phyloP scores from a whole-genome alignment of 441 rosid species.

The Gossypium gossypioides region DNA sequence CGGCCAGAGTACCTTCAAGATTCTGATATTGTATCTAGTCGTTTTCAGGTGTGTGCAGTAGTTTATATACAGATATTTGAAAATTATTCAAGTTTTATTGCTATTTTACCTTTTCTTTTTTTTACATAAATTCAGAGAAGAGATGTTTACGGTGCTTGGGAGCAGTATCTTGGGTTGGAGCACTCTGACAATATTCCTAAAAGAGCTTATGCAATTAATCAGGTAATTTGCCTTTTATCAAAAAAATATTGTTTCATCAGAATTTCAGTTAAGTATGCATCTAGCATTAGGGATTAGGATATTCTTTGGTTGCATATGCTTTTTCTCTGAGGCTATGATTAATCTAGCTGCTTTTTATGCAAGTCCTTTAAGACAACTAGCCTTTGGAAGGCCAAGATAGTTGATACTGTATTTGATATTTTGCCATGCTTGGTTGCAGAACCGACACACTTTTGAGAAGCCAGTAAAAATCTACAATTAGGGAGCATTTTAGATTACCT shows the following conservation, averaged over 20 bases:
- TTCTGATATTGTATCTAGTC: slow-evolving; percentile 31
- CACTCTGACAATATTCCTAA: slow-evolving; percentile 37
- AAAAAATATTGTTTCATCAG: not conserved
- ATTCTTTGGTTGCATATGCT: not conserved
- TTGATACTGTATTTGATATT: not conserved
- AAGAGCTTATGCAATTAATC: slow-evolving; percentile 35
- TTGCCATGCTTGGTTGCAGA: slow-evolving; percentile 25
- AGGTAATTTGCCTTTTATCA: slow-evolving; percentile 19
- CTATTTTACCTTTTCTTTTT: not conserved
- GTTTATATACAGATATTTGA: not conserved
- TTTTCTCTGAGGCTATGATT: not conserved
- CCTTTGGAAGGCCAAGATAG: not conserved
- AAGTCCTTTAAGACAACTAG: not conserved
- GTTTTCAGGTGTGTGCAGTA: slow-evolving; percentile 32
- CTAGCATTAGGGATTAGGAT: not conserved
- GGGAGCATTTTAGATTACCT: slow-evolving; percentile 12
- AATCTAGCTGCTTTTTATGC: no score
- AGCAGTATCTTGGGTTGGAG: slow-evolving; percentile 48
- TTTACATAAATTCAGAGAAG: slow-evolving; percentile 22
- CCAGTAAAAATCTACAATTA: slow-evolving; percentile 47
- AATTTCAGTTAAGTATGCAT: not conserved
- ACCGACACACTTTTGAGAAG: slow-evolving; percentile 39
- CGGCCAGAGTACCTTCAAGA: slow-evolving; percentile 48
- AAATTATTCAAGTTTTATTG: not conserved
- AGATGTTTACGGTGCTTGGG: slow-evolving; percentile 46